Evolutionary conservation across 2,329 filamentous ascomycete genomes (phyloP).

Genomic region (Botrytis squamosa): DNA sequence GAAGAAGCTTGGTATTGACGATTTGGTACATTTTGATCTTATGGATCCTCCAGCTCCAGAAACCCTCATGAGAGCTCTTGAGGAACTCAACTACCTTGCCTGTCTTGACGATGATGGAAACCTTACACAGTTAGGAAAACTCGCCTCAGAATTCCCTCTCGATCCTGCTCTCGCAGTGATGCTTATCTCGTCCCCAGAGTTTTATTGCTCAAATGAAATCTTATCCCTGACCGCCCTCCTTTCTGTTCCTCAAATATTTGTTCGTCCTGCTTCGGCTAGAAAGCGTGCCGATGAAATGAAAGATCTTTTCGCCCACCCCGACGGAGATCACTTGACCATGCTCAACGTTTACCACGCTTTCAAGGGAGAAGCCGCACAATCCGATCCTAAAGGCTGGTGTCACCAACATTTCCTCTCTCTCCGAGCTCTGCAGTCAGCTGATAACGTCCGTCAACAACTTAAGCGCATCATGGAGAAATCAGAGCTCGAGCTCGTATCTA

Average conservation of each 20-base stretch:
- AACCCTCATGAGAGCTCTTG: conserved; percentile 95
- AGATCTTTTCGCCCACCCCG: conserved; percentile 82
- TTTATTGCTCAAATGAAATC: conserved; percentile 98
- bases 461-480: conserved; percentile 96
- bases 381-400: conserved; percentile 86
- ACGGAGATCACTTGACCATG: conserved; percentile 93
- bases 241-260: conserved; percentile 91
- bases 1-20: conserved; percentile 94
- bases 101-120: conserved; percentile 96
- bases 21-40: conserved; percentile 95
- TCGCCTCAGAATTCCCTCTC: conserved; percentile 93
- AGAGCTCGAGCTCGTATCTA: conserved; percentile 81
- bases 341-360: conserved; percentile 98
- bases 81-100: conserved; percentile 95
- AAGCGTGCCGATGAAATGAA: conserved; percentile 99
- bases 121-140: conserved; percentile 77
- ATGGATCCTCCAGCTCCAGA: conserved; percentile 98
- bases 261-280: conserved; percentile 78
- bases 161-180: conserved; percentile 95
- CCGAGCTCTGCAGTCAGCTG: conserved; percentile 84
- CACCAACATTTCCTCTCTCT: conserved; percentile 94
- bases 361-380: conserved; percentile 70
- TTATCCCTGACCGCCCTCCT: conserved; percentile 91
- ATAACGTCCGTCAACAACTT: conserved; percentile 89
- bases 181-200: conserved; percentile 95